These are phyloP conservation scores for Suhomyces prunicola DNA, from an alignment of 805 yeast genomes.

Conservation along the genomic window DNA sequence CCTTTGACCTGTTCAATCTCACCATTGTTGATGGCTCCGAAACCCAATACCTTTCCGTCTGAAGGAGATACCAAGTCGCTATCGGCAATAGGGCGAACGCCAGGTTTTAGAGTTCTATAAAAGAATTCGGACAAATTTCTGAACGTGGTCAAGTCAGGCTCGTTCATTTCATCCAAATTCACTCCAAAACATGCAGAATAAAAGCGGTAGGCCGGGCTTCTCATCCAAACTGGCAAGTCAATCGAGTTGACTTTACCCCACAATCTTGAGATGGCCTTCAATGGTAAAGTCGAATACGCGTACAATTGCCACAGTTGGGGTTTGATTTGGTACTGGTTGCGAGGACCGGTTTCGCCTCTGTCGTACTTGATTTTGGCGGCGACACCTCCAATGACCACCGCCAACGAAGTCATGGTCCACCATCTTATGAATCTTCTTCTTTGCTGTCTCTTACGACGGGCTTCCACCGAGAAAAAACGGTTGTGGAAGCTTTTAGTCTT, in stretches of 20 bases:
- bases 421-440: conserved; percentile 43
- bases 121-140: conserved; percentile 87
- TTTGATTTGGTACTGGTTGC: conserved; percentile 42
- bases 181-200: conserved; percentile 84
- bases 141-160: conserved; percentile 71
- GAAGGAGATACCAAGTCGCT: conserved; percentile 81
- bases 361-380: conserved; percentile 45
- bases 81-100: conserved; percentile 69
- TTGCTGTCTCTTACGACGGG: conserved; percentile 37
- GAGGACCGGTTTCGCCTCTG: conserved; percentile 21
- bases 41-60: conserved; percentile 85
- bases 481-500: conserved; percentile 37
- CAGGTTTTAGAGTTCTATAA: conserved; percentile 76
- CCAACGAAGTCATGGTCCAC: conserved; percentile 55
- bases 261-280: conserved; percentile 83
- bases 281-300: conserved; percentile 84
- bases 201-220: conserved; percentile 75
- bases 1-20: conserved; percentile 97
- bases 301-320: conserved; percentile 88
- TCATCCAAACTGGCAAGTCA: conserved; percentile 81
- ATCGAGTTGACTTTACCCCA: conserved; percentile 93
- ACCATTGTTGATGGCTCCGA: conserved; percentile 78
- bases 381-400: conserved; percentile 53
- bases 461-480: conserved; percentile 42
- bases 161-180: conserved; percentile 83